These are phyloP conservation scores for Cordyceps fumosorosea DNA, from an alignment of 2,329 filamentous ascomycete genomes.

Conservation along the genomic window DNA sequence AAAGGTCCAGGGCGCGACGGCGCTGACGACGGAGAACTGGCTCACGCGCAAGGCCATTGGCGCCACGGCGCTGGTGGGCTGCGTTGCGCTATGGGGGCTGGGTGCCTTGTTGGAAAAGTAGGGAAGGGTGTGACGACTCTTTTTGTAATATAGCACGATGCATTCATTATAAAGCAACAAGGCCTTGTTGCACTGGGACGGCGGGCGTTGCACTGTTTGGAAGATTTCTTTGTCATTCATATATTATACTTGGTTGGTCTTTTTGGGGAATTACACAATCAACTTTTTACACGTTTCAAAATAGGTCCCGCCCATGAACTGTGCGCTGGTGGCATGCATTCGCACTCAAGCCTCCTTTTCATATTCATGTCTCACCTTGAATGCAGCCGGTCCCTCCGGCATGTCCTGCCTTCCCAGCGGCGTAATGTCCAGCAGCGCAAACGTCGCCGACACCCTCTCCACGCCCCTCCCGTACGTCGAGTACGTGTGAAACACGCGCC, in stretches of 20 bases:
- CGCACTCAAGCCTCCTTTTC: background rate
- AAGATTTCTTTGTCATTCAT: background rate
- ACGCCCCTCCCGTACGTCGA: constrained; percentile 27
- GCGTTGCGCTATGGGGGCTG: constrained; percentile 51
- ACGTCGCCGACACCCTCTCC: constrained; percentile 25
- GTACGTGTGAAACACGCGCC: constrained; percentile 32
- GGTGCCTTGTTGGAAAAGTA: constrained; percentile 44
- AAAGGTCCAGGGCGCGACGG: constrained; percentile 40
- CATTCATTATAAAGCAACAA: background rate
- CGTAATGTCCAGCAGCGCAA: constrained; percentile 28
- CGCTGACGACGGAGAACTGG: constrained; percentile 60
- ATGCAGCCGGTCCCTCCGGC: constrained; percentile 20
- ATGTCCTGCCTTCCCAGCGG: constrained; percentile 28
- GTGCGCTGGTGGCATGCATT: background rate
- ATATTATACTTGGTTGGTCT: background rate
- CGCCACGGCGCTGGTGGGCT: constrained; percentile 56
- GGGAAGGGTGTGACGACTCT: background rate
- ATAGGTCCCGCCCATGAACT: background rate
- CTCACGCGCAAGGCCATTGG: constrained; percentile 59
- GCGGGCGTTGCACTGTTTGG: constrained; percentile 7
- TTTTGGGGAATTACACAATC: background rate
- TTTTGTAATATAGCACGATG: background rate
- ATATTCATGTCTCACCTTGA: constrained; percentile 23
- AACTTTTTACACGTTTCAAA: background rate
- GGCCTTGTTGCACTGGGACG: constrained; percentile 1